Base-by-base conservation (phyloP, 768 basidiomycete genomes). In the Boletus tylopilopsis region DNA sequence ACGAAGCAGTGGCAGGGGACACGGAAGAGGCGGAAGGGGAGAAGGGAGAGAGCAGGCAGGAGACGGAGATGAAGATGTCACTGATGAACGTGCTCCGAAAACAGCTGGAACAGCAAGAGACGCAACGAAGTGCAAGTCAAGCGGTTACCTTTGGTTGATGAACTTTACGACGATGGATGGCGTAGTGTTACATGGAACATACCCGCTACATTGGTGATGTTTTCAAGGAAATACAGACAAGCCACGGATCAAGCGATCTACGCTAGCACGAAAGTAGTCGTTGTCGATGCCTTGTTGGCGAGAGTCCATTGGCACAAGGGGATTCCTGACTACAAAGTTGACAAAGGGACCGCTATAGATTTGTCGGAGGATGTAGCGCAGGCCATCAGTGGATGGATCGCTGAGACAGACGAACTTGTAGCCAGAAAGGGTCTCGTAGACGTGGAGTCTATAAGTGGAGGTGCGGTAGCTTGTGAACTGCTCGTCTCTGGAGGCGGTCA, bases 361-460 rank as follows among this genome's bases (percentile, higher is more conserved):
- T 63, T 91, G 88, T n/a, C 87, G 82, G 33, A 97, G 71, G 45
- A 91, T 75, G 59, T 84, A 84, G 16, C 88, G 85, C 39, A 94
- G 74, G 2, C 88, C 87, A 53, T 97, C 94, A 32, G 87, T 75
- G 47, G 77, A 77, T 1, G 91, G 89, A 62, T 96, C 93, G 54
- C 85, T 90, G 57, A 97, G 81, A 76, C 98, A 90, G 62, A 97
- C 77, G 70, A 99, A 95, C 64, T 93, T 94, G 81, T 92, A 96
- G 13, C 91, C 89, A 4, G 94, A 90, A 4, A 84, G 58, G 1
- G 96, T 94, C 67, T 95, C 93, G 70, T 85, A 95, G 47, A 95
- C 73, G 69, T 98, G 94, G 9, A 98, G 78, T 65, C 87, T 94
- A 77, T 99, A 99, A 4, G 85, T 72, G 21, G 92, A 90, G 3